phyloP scores from a whole-genome alignment of 2,329 filamentous ascomycete genomes.

The Eurotiales sp. region DNA sequence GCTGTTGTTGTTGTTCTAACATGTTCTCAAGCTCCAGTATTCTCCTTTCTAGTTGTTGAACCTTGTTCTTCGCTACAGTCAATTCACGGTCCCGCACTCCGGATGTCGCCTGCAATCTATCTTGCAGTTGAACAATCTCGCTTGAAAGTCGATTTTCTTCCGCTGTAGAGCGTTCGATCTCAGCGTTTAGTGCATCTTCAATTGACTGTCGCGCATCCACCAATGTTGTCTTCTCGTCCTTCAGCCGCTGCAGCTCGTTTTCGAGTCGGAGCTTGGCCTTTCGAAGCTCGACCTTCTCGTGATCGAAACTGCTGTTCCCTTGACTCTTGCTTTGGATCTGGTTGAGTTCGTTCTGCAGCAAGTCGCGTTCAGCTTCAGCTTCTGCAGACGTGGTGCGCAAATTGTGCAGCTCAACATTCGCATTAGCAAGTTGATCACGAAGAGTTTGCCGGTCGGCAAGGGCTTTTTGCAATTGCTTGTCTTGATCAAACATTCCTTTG shows the following conservation, averaged over 20 bases:
- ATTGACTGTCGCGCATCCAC: constrained; percentile 55
- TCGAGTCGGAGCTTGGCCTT: constrained; percentile 66
- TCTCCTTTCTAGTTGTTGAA: constrained; percentile 61
- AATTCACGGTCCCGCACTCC: constrained; percentile 48
- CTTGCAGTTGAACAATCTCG: constrained; percentile 48
- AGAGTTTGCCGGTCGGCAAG: constrained; percentile 60
- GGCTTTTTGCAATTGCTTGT: constrained; percentile 54
- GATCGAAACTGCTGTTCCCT: constrained; percentile 60
- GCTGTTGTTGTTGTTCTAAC: constrained; percentile 55
- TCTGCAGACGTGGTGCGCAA: constrained; percentile 56
- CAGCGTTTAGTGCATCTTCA: constrained; percentile 62
- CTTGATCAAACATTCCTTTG: constrained; percentile 57
- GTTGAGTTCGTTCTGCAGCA: constrained; percentile 59
- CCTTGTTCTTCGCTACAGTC: constrained; percentile 55
- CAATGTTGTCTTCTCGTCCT: constrained; percentile 60
- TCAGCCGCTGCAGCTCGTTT: constrained; percentile 61
- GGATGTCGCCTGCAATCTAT: constrained; percentile 45
- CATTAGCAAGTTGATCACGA: constrained; percentile 59
- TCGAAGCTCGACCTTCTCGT: constrained; percentile 66
- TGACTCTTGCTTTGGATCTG: constrained; percentile 53
- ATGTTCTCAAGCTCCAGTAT: constrained; percentile 49
- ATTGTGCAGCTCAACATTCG: constrained; percentile 59
- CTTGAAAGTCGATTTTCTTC: constrained; percentile 60
- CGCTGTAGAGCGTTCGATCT: constrained; percentile 62
- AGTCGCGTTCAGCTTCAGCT: constrained; percentile 62